These are phyloP conservation scores for Mortierella sp. DNA, from an alignment of 371 early-diverging fungal species.

Conservation along the genomic window DNA sequence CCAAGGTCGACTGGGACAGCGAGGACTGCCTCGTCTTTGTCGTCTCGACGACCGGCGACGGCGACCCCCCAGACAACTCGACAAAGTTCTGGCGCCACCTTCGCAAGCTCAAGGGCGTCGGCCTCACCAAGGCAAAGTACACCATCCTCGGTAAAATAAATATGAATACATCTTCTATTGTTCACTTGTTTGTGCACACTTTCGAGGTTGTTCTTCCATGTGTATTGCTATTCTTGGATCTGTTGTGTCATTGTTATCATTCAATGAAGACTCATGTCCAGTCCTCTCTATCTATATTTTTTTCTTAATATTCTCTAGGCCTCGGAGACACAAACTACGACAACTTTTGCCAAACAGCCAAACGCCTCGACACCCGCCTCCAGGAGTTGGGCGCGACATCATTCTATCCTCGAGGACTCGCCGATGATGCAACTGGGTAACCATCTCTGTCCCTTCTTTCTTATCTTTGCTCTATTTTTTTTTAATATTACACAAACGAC, in stretches of 20 bases:
- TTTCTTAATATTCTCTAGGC: constrained; percentile 56
- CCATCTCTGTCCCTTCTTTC: background rate
- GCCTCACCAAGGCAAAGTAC: constrained; percentile 62
- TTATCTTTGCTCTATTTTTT: background rate
- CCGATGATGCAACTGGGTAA: constrained; percentile 93
- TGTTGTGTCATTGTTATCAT: too few relatives aligned
- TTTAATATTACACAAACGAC: background rate
- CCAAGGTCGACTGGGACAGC: constrained; percentile 65
- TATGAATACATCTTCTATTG: background rate
- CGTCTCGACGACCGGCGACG: constrained; percentile 94
- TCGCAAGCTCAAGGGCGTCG: constrained; percentile 71
- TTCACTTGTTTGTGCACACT: background rate
- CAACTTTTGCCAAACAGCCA: constrained; percentile 90
- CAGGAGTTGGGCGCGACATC: constrained; percentile 79
- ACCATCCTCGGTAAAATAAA: constrained; percentile 66
- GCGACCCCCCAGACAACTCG: constrained; percentile 95
- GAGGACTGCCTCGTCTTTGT: constrained; percentile 82
- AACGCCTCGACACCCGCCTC: constrained; percentile 81
- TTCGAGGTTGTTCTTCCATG: too few relatives aligned
- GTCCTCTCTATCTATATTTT: too few relatives aligned
- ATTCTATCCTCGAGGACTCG: constrained; percentile 84
- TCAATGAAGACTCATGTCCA: too few relatives aligned
- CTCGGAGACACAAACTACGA: constrained; percentile 95
- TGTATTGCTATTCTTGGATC: too few relatives aligned
- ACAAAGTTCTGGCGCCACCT: constrained; percentile 89